Evolutionary conservation across 2,329 filamentous ascomycete genomes (phyloP).

Genomic region (Raffaelea ambrosiae): DNA sequence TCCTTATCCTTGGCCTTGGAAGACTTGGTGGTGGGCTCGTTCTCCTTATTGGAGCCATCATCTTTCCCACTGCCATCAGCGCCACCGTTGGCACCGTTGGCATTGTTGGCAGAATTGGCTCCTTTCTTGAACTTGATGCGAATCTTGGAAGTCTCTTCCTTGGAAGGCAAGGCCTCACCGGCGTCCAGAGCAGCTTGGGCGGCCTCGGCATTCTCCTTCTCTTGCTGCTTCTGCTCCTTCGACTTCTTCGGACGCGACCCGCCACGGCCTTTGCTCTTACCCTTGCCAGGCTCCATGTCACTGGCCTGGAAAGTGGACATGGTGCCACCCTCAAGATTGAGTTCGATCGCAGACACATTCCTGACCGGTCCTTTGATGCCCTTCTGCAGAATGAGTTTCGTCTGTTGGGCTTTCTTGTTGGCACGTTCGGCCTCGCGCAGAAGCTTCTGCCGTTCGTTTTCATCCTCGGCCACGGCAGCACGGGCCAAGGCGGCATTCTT

Average conservation of each 20-base stretch:
- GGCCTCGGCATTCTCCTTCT: slow-evolving; percentile 74
- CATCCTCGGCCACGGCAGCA: slow-evolving; percentile 70
- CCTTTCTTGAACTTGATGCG: slow-evolving; percentile 55
- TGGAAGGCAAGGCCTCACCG: slow-evolving; percentile 59
- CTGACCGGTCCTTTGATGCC: slow-evolving; percentile 71
- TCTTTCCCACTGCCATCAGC: slow-evolving; percentile 2
- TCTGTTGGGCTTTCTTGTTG: slow-evolving; percentile 87
- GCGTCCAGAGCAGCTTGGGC: slow-evolving; percentile 78
- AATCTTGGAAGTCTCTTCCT: slow-evolving; percentile 51
- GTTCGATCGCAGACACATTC: slow-evolving; percentile 61
- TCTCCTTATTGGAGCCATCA: slow-evolving; percentile 35
- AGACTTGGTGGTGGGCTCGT: slow-evolving; percentile 28
- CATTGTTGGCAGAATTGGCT: slow-evolving; percentile 9
- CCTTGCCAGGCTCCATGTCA: slow-evolving; percentile 45
- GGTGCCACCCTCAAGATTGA: slow-evolving; percentile 75
- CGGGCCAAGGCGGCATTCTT: slow-evolving; percentile 76
- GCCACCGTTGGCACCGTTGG: slow-evolving; percentile 29
- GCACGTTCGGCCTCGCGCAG: slow-evolving; percentile 81
- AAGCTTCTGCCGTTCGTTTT: slow-evolving; percentile 71
- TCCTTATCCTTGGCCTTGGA: slow-evolving; percentile 30
- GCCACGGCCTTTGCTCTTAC: slow-evolving; percentile 44
- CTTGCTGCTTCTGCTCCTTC: slow-evolving; percentile 74
- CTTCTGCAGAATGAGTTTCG: slow-evolving; percentile 77
- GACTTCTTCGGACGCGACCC: slow-evolving; percentile 80
- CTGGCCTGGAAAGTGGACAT: slow-evolving; percentile 75